Evolutionary conservation across 441 rosid species (phyloP).

Genomic region (Euphorbia neoarborescens): DNA sequence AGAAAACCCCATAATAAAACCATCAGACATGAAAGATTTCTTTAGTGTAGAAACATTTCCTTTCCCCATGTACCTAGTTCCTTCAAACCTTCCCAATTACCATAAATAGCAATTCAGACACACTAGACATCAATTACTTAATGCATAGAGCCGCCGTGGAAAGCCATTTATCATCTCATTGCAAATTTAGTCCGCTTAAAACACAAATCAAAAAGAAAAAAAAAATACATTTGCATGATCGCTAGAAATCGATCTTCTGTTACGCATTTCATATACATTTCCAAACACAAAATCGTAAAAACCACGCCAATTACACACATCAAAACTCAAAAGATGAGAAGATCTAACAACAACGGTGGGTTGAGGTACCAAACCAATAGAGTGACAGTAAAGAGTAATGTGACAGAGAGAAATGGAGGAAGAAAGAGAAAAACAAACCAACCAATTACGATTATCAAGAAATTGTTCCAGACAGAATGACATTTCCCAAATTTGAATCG

Average conservation of each 20-base stretch:
- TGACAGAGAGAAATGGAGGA: background rate
- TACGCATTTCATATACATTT: background rate
- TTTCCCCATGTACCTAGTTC: background rate
- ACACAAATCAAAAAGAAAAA: background rate
- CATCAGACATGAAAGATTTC: background rate
- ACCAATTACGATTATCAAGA: background rate
- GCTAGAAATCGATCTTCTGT: background rate
- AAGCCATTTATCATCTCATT: background rate
- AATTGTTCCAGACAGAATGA: too few relatives aligned
- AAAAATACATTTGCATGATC: background rate
- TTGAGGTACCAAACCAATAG: background rate
- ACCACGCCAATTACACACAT: background rate
- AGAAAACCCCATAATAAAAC: background rate
- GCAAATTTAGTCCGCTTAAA: background rate
- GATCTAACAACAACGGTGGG: constrained; percentile 7
- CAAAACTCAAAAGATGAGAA: background rate
- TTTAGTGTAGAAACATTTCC: background rate
- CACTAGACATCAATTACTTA: background rate
- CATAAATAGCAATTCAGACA: background rate
- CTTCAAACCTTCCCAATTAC: background rate
- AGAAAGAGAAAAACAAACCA: background rate
- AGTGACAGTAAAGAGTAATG: background rate
- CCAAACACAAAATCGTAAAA: background rate
- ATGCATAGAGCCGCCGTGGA: background rate
- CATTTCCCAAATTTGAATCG: background rate